Evolutionary conservation across 768 basidiomycete species (phyloP).

Genomic region (Collybia sordida): DNA sequence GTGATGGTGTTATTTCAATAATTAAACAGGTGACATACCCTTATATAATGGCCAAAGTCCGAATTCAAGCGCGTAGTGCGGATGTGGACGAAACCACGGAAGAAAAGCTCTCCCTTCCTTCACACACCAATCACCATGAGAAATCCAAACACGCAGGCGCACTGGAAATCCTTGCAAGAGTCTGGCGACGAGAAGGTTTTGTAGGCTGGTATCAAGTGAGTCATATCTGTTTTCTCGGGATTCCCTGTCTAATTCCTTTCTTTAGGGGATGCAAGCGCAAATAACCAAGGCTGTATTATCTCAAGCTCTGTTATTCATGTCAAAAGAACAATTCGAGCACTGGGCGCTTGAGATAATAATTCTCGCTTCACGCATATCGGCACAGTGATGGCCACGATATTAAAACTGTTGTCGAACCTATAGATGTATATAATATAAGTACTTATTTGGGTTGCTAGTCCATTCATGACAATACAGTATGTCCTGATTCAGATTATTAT

Average conservation of each 20-base stretch:
- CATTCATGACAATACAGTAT: neutral
- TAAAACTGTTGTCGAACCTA: neutral
- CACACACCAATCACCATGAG: slow-evolving; percentile 42
- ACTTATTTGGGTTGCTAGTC: neutral
- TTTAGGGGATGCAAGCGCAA: slow-evolving; percentile 93
- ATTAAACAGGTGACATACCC: slow-evolving; percentile 81
- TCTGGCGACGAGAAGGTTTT: slow-evolving; percentile 77
- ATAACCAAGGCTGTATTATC: slow-evolving; percentile 94
- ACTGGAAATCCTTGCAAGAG: slow-evolving; percentile 67
- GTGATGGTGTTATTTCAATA: slow-evolving; percentile 1
- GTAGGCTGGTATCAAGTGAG: slow-evolving; percentile 94
- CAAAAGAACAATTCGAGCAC: slow-evolving; percentile 95
- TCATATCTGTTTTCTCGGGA: slow-evolving; percentile 6
- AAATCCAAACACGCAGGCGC: slow-evolving; percentile 66
- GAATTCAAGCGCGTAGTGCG: slow-evolving; percentile 83
- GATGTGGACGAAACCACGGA: slow-evolving; percentile 49
- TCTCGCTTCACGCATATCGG: slow-evolving; percentile 40
- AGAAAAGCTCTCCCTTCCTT: slow-evolving; percentile 36
- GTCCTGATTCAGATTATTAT: neutral
- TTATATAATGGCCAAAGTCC: slow-evolving; percentile 95
- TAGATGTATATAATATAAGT: slow-evolving; percentile 1
- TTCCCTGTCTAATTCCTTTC: neutral
- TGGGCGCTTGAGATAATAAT: slow-evolving; percentile 78
- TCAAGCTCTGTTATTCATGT: slow-evolving; percentile 94
- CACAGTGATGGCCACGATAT: slow-evolving; percentile 3